Conservation (phyloP, 2,329 filamentous ascomycete genomes). For the Venturia carpophila region DNA sequence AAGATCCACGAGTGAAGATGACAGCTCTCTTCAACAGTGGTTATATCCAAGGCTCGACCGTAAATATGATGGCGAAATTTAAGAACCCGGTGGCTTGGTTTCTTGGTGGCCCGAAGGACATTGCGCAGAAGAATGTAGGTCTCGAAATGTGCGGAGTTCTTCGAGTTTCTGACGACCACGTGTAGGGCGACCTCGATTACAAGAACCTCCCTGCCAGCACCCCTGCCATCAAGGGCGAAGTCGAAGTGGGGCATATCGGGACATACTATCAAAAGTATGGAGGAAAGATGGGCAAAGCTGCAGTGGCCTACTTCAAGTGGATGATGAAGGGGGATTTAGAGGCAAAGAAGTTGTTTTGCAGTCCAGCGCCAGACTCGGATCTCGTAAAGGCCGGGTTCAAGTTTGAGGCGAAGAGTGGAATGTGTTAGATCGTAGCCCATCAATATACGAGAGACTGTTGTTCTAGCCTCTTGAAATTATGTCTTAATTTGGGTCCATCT, state of each 20-base stretch:
- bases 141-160: no score
- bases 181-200: slow-evolving; percentile 14
- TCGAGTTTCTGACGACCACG: not conserved
- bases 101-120: slow-evolving; percentile 16
- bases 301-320: slow-evolving; percentile 18
- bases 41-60: slow-evolving; percentile 7
- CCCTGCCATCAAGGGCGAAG: slow-evolving; percentile 13
- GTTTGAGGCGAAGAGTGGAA: slow-evolving; percentile 12
- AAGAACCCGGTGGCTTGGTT: slow-evolving; percentile 17
- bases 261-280: slow-evolving; percentile 17
- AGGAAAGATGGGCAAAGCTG: slow-evolving; percentile 17
- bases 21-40: slow-evolving; percentile 18
- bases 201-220: slow-evolving; percentile 2
- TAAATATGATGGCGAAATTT: slow-evolving; percentile 6
- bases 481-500: not conserved
- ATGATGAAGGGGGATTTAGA: slow-evolving; percentile 5
- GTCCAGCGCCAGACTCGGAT: slow-evolving; percentile 1
- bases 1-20: slow-evolving; percentile 14
- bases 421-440: not conserved
- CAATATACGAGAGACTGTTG: no score
- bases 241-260: slow-evolving; percentile 16
- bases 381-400: slow-evolving; percentile 9
- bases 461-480: no score
- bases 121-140: slow-evolving; percentile 15
- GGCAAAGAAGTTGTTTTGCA: slow-evolving; percentile 13